Evolutionary conservation across 768 basidiomycete genomes (phyloP), one percentile per base, ranked within the genome.

Genomic region (Lactifluus echinatus): DNA sequence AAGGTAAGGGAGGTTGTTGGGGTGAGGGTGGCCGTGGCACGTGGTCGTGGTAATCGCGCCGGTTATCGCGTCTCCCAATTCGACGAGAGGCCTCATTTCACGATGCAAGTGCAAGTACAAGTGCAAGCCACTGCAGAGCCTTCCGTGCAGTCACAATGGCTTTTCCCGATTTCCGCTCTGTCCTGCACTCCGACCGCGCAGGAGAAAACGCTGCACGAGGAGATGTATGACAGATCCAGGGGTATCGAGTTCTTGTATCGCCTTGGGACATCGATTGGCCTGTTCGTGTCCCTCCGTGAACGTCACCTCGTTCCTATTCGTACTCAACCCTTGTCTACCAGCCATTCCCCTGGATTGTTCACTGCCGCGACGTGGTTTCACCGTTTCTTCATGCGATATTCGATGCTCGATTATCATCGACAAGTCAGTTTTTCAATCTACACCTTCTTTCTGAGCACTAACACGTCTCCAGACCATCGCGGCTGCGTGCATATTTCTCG

Each of bases 351-450:
- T 15, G 88, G 89, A 14, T 80, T 91, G 74, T 86, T 86, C 65
- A 89, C 91, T 24, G 89, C 91, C 24, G 89, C 89, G 24, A 88
- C 86, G 6, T 93, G 90, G 87, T 90, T 92, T 63, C 91, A 93
- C 69, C 79, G 91, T 12, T 93, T 93, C 70, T 93, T 88, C 69
- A 90, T 93, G 89, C 79, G 90, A 58, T 84, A 80, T 67, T 81
- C 89, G 26, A 81, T 89, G 80, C 83, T 86, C 64, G 87, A 90
- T 65, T 86, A 87, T 65, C 85, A 87, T 63, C 79, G 83, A 40
- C 86, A 88, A 76, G 89, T 87, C 71, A 61, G 75, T 58, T 33
- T 36, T 36, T 57, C 43, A 52, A 29, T 29, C 42, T 23, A 15
- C 12, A 31, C 50, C 40, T 14, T 26, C 37, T 2, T 31, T 19